Evolutionary conservation across 1,284 basidiomycete genomes (phyloP).

Genomic region (Cutaneotrichosporon arboriforme): DNA sequence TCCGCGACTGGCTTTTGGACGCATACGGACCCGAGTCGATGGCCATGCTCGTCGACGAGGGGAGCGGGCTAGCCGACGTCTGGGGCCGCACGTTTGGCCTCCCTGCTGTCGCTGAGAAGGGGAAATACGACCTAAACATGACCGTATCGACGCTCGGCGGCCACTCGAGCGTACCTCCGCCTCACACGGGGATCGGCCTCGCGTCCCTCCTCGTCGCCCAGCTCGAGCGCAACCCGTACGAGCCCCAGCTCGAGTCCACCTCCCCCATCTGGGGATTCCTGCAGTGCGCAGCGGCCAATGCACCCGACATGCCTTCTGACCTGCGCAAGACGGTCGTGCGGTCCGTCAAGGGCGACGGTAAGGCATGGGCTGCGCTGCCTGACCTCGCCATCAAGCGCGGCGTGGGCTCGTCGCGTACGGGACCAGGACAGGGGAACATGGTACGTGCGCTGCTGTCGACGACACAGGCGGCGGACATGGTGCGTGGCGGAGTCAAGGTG

Average conservation of each 20-base stretch:
- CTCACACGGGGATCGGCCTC: conserved; percentile 51
- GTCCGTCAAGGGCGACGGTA: conserved; percentile 37
- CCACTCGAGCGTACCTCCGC: conserved; percentile 50
- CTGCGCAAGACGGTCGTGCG: conserved; percentile 31
- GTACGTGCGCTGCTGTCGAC: conserved; percentile 15
- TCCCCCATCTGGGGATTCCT: conserved; percentile 36
- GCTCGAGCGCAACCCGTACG: conserved; percentile 47
- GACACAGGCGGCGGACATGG: conserved; percentile 42
- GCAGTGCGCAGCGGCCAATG: conserved; percentile 48
- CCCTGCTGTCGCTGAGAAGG: conserved; percentile 43
- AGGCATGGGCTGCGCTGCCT: conserved; percentile 33
- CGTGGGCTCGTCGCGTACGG: conserved; percentile 15
- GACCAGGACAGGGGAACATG: not conserved
- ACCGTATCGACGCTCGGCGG: conserved; percentile 44
- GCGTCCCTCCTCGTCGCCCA: conserved; percentile 44
- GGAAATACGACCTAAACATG: conserved; percentile 38
- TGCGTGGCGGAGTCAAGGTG: conserved; percentile 46
- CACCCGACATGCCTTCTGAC: conserved; percentile 35
- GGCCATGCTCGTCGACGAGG: conserved; percentile 47
- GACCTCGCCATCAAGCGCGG: conserved; percentile 1
- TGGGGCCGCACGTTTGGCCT: conserved; percentile 39
- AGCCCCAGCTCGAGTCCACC: conserved; percentile 26
- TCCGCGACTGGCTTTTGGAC: conserved; percentile 41
- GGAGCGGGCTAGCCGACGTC: conserved; percentile 28
- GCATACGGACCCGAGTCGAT: conserved; percentile 43